Base-by-base conservation (phyloP, 352 stramenopile species). In the Globisporangium apiculatum region DNA sequence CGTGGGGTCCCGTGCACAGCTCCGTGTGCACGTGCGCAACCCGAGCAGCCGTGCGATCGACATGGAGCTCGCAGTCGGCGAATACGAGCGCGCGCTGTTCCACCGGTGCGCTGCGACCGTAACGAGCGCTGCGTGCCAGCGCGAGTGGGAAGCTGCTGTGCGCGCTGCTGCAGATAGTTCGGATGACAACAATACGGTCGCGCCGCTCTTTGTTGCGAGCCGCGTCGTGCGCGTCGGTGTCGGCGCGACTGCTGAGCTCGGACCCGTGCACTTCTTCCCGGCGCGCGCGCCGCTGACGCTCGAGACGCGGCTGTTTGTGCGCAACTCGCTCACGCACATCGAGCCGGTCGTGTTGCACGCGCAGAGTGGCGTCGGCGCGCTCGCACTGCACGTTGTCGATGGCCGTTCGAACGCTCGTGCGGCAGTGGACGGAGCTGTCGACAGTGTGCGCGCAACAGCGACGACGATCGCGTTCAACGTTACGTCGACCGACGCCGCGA, bases 241-340 rank as follows among this genome's bases (percentile, higher is more conserved):
- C 37, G 69, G 62, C 24, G 45, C 68, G 35, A 51, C 67, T 9
- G 45, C 60, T 1, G 53, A 73, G 9, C 66, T 85, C 53, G 79
- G 79, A 11, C 79, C 79, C 0, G 73, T 89, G n/a, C 85, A 83
- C 55, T 89, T 86, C 54, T 65, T 83, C 6, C 76, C 79, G 8
- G 76, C 71, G 8, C 60, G 58, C 55, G 66, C 71, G 11, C 1
- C 40, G 5, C 60, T 70, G 24, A 51, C 71, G 43, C 54, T 81
- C 11, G 47, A 59, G 15, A 65, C 64, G 0, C 65, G 37, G 35
- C 42, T 87, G 4, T 89, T 72, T 57, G 66, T 89, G 10, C 79
- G 79, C 35, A 87, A 85, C 49, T 62, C 77, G 45, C 68, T 89
- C n/a, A 81, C 79, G 2, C 79, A 89, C 53, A 76, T 89, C 31